Base-by-base conservation (phyloP, 2,329 filamentous ascomycete species). In the Parafenestella ontariensis region DNA sequence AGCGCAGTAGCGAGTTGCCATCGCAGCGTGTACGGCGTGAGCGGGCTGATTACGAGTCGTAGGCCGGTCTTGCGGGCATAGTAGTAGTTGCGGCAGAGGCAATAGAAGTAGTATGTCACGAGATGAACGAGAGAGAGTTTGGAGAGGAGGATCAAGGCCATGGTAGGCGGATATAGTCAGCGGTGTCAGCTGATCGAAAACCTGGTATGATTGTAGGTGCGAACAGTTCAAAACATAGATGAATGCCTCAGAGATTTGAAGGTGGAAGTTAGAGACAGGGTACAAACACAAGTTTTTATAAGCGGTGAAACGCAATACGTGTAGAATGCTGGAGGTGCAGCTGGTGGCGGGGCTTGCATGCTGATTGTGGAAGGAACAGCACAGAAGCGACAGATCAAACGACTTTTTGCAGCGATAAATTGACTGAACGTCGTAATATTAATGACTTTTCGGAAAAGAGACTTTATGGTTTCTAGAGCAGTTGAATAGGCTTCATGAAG, bases 81-180 rank as follows among this genome's bases (percentile, higher is more conserved):
- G 3, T 10, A 23, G 49, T 68, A 69, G 48, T 68, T 66, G 7
- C 34, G 40, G 44, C 48, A 41, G 20, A 68, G 39, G n/a, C 24
- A 17, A 26, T 39, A 33, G 11, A 51, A 26, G 24, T 24, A 52
- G 33, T 23, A n/a, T 39, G 42, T 3, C 9, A 62, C 5, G 33
- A 46, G 21, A 10, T 29, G 47, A 13, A 23, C n/a, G 18, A 53
- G 21, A 26, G 55, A 18, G 39, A 59, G 36, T 9, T 46, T 33
- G 18, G 56, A 17, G 24, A 53, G 23, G 13, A 47, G 21, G 26
- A 47, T 9, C 29, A 55, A 23, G 11, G 37, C 31, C 52, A 61
- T 60, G 21, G 9, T 47, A 17, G 20, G 21, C 8, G 24, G 3
- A 20, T 41, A 13, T 18, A 18, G 34, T 37, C 34, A 8, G 34